phyloP scores from a whole-genome alignment of 805 yeast species.

The Candida yuanshanica region DNA sequence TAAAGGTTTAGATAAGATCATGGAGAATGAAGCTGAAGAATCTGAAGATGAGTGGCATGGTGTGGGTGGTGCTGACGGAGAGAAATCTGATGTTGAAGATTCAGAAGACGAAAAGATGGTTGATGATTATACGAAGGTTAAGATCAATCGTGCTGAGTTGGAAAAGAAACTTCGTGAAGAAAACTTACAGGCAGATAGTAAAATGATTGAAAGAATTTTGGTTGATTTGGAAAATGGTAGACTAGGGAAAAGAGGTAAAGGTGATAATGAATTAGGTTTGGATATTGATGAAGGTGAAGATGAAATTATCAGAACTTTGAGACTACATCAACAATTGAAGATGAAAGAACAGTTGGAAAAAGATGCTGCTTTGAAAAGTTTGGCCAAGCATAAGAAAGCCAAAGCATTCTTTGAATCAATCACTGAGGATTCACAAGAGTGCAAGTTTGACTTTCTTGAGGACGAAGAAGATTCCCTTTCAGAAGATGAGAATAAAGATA shows the following conservation, averaged over 20 bases:
- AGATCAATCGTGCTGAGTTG: slow-evolving; percentile 52
- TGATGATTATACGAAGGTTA: slow-evolving; percentile 58
- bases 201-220: slow-evolving; percentile 57
- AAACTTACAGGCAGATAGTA: slow-evolving; percentile 55
- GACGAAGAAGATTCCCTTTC: slow-evolving; percentile 20
- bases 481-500: slow-evolving; percentile 25
- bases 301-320: slow-evolving; percentile 35
- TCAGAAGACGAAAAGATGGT: slow-evolving; percentile 76
- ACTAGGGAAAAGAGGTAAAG: slow-evolving; percentile 50
- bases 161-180: slow-evolving; percentile 54
- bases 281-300: slow-evolving; percentile 77
- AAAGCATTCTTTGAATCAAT: slow-evolving; percentile 65
- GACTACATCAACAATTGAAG: slow-evolving; percentile 20
- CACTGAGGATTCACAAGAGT: slow-evolving; percentile 39
- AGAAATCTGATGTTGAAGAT: slow-evolving; percentile 44
- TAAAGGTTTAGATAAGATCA: slow-evolving; percentile 50
- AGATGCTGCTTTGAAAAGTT: slow-evolving; percentile 41
- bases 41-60: slow-evolving; percentile 89
- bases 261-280: slow-evolving; percentile 45
- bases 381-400: slow-evolving; percentile 49
- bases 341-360: slow-evolving; percentile 42
- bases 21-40: slow-evolving; percentile 83
- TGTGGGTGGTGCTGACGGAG: slow-evolving; percentile 66
- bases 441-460: slow-evolving; percentile 27
- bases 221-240: slow-evolving; percentile 71